Percentiles rank a stretch among this genome's conserved stretches.
phyloP scores from a whole-genome alignment of 2,329 filamentous ascomycete species.

The Aureobasidium musti region DNA sequence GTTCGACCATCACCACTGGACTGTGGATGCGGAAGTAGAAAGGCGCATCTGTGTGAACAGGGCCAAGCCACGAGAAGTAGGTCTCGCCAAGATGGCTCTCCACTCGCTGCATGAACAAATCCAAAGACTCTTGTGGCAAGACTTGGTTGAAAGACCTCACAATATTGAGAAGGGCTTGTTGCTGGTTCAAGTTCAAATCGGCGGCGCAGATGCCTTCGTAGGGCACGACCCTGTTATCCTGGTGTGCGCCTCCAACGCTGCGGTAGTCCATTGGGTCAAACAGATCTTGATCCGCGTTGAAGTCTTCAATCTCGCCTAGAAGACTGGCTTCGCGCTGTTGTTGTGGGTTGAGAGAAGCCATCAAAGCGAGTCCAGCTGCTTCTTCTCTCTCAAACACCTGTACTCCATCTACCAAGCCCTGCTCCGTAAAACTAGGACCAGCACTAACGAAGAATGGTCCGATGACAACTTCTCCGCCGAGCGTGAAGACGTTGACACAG shows the following conservation, averaged over 20 bases:
- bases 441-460: slow-evolving; percentile 73
- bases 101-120: slow-evolving; percentile 57
- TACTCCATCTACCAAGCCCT: slow-evolving; percentile 52
- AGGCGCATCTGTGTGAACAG: slow-evolving; percentile 63
- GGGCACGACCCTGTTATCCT: slow-evolving; percentile 75
- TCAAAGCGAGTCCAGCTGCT: slow-evolving; percentile 62
- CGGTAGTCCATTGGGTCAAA: slow-evolving; percentile 58
- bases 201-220: slow-evolving; percentile 62
- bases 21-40: slow-evolving; percentile 79
- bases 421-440: slow-evolving; percentile 51
- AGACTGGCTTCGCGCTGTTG: slow-evolving; percentile 53
- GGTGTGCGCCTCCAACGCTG: slow-evolving; percentile 73
- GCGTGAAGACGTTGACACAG: slow-evolving; percentile 69
- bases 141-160: slow-evolving; percentile 67
- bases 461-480: slow-evolving; percentile 64
- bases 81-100: slow-evolving; percentile 63
- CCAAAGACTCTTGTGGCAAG: slow-evolving; percentile 59
- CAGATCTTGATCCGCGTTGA: slow-evolving; percentile 40
- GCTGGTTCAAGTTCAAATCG: slow-evolving; percentile 53
- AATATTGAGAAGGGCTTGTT: slow-evolving; percentile 56
- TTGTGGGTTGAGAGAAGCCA: slow-evolving; percentile 60
- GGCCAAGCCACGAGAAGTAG: slow-evolving; percentile 77
- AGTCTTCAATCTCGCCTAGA: slow-evolving; percentile 56
- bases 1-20: slow-evolving; percentile 70
- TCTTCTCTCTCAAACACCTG: slow-evolving; percentile 67